Evolutionary conservation across 768 basidiomycete genomes (phyloP), one percentile per base, ranked within the genome.

Genomic region (Kwoniella sp.): DNA sequence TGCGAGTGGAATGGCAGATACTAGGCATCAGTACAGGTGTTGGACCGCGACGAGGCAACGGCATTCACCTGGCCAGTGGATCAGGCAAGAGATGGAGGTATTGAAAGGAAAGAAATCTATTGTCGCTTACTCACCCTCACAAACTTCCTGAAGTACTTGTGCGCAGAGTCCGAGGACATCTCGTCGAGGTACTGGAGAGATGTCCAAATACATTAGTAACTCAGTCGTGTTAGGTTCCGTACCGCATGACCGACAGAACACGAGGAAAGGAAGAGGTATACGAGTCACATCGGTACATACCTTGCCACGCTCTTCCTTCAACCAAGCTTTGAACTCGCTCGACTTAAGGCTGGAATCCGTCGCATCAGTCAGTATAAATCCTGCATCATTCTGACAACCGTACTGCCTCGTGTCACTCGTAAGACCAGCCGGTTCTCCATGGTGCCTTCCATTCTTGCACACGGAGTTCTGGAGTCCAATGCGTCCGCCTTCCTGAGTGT

Each of bases 61-160:
- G n/a, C n/a, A n/a, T n/a, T n/a, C n/a, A n/a, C n/a, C n/a, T n/a
- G n/a, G n/a, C n/a, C n/a, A n/a, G n/a, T n/a, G n/a, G n/a, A n/a
- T n/a, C n/a, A n/a, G n/a, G n/a, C n/a, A n/a, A n/a, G n/a, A n/a
- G n/a, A n/a, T n/a, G n/a, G n/a, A n/a, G n/a, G n/a, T n/a, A n/a
- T n/a, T n/a, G n/a, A n/a, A n/a, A n/a, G n/a, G n/a, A n/a, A n/a
- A n/a, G n/a, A n/a, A n/a, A n/a, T n/a, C n/a, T n/a, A n/a, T n/a
- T n/a, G 25, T n/a, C 25, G 23, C 5, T 15, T 52, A 26, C 73
- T 45, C 38, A 74, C 73, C 50, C 73, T 57, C 20, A 93, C 88
- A 74, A 97, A 96, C 82, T 93, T 95, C 73, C 89, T 88, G 78
- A 97, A 97, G 78, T 94, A 77, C 70, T 78, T 80, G 56, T 90